A percentile compares a stretch with the other conserved stretches of the same genome.
Conservation (phyloP, 306 rosid genomes). For the Dryas octopetala region DNA sequence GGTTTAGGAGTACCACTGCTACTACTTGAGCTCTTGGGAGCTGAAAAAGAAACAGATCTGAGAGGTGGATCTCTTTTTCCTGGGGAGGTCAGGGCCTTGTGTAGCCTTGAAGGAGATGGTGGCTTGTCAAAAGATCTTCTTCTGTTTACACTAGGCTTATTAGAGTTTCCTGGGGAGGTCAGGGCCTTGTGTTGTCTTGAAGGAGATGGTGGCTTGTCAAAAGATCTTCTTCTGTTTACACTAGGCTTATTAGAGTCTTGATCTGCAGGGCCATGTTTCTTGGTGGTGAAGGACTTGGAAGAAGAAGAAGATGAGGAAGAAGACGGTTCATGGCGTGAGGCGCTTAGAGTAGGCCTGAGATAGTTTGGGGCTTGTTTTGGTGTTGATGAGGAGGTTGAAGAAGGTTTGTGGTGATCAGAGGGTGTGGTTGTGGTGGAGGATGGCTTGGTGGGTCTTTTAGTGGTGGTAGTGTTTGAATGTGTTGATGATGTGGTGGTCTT, state of each 20-base stretch:
- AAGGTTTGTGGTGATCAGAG: conserved; percentile 13
- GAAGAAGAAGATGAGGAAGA: not conserved
- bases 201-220: conserved; percentile 66
- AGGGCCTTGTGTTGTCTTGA: conserved; percentile 46
- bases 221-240: conserved; percentile 71
- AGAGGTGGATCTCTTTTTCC: conserved; percentile 28
- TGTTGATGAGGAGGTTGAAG: conserved; percentile 26
- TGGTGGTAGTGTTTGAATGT: conserved; percentile 25
- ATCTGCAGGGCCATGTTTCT: conserved; percentile 27
- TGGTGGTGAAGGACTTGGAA: conserved; percentile 8
- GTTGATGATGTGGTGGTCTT: conserved; percentile 27
- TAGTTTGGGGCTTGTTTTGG: conserved; percentile 62
- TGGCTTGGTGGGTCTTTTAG: conserved; percentile 38
- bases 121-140: conserved; percentile 89
- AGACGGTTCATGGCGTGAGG: conserved; percentile 48
- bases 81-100: conserved; percentile 50
- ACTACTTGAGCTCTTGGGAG: conserved; percentile 8
- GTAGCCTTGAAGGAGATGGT: conserved; percentile 49
- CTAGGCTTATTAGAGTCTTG: conserved; percentile 26
- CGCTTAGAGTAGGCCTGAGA: conserved; percentile 59
- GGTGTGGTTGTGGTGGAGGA: conserved; percentile 14
- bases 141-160: conserved; percentile 36
- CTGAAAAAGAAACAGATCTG: conserved; percentile 20
- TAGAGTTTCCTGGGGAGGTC: conserved; percentile 45
- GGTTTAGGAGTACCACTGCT: conserved; percentile 12